Base-by-base conservation (phyloP, 2,329 filamentous ascomycete species). In the Zymoseptoria passerinii region DNA sequence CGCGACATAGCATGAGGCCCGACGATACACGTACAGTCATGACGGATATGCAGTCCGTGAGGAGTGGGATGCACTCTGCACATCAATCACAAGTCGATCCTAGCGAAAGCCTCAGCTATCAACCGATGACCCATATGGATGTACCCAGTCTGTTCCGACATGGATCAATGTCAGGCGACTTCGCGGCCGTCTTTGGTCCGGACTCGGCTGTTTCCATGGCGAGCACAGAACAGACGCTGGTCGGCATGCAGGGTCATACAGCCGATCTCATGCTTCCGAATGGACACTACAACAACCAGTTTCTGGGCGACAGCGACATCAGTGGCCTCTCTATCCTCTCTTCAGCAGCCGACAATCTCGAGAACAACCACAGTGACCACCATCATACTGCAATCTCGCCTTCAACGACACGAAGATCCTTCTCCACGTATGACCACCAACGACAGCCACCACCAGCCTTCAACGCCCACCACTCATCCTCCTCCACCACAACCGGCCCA, bases 161-260 rank as follows among this genome's bases (percentile, higher is more conserved):
- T 55, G 23, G 52, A 18, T 52, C 48, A 44, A n/a, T 44, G 35
- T 44, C 35, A 44, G 35, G 35, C 35, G 23, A 52, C 8, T n/a
- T 8, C 28, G 23, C 8, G 20, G 50, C 23, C 7, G 4, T 52
- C 23, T 52, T 52, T 28, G 50, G 8, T 23, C 53, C 52, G 13
- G 60, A 61, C 29, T 55, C 57, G 16, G 56, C 50, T 23, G 53
- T 61, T 7, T 53, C 53, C 28, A 58, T 58, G n/a, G 50, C 23
- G 53, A 55, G 27, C 44, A 53, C 28, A 35, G 53, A 28, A 55
- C 53, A 50, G 28, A 7, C 57, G 9, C 59, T 61, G 10, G 48
- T 57, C 27, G 61, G 56, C 20, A 61, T 63, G 57, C 59, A 60
- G 7, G 57, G 58, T 27, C 58, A 61, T 44, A 51, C 58, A 56